Base-by-base conservation (phyloP, 257 asterid species). In the Solanum megistacrolobum region DNA sequence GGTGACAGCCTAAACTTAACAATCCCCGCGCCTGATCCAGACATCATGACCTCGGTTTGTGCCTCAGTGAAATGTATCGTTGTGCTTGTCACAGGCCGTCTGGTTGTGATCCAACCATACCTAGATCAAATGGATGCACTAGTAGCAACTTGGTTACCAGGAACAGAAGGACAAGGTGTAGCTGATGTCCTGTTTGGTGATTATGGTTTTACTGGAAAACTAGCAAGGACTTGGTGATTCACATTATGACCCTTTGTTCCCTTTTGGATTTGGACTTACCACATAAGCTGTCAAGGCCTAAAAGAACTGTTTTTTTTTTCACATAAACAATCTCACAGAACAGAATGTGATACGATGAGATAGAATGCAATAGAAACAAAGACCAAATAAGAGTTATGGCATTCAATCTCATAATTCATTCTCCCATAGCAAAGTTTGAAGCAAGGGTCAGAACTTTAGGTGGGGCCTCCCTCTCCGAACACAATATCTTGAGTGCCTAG, bases 111-210 rank as follows among this genome's bases (percentile, higher is more conserved):
- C 60, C 88, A 86, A n/a, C 88, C 83, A 9, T 86, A 86, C 36
- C 83, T 86, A 48, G 71, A 35, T 68, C 72, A 71, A 55, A 7
- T 86, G 0, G 88, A 86, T 86, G 88, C 88, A 48, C 52, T 86
- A 29, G 88, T 86, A 27, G 88, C 72, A 6, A 83, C 88, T 71
- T 86, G 88, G 88, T 23, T 86, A 27, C 88, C 83, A 25, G 83
- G 88, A 12, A 71, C 25, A 23, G 83, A 86, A 71, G 83, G 88
- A 20, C 83, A 86, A 46, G 88, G 88, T 36, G 83, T 86, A 20
- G 83, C 20, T 29, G 72, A 86, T 71, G 88, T 86, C 13, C 71
- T 86, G 9, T 86, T 86, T 71, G 88, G 88, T 31, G 83, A 86
- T 39, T 86, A 25, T 31, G 88, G 88, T 12, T 86, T 86, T 16